A percentile compares a stretch with the other conserved stretches of the same genome.
Evolutionary conservation across 129 eudicot species (phyloP).

Genomic region (Flaveria brownii): DNA sequence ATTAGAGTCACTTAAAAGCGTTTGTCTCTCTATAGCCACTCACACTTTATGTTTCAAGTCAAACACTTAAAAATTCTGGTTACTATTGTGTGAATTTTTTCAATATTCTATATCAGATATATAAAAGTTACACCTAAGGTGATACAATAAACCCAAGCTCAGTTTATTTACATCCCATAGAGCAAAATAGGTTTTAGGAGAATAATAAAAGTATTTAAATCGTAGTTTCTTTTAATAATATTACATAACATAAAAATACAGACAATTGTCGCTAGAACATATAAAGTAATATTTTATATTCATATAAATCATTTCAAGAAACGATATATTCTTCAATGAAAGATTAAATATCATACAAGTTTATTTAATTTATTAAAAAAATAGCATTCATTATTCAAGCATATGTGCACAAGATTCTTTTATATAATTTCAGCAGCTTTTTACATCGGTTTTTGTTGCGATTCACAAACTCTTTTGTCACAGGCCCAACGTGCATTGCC

Average conservation of each 20-base stretch:
- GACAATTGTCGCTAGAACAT: not conserved
- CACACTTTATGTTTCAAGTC: no score
- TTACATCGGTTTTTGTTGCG: constrained; percentile 47
- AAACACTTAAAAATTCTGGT: no score
- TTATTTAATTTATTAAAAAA: not conserved
- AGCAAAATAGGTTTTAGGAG: not conserved
- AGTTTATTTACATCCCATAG: not conserved
- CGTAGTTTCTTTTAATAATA: no score
- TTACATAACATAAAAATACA: not conserved
- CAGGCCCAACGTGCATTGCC: constrained; percentile 66
- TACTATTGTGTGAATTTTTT: no score
- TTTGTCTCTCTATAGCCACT: no score
- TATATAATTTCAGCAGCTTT: constrained; percentile 42
- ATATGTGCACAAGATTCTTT: constrained; percentile 34
- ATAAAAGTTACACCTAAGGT: not conserved
- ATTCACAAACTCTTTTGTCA: constrained; percentile 58
- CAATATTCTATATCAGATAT: no score
- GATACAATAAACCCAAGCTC: not conserved
- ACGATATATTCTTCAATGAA: not conserved
- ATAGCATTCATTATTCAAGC: constrained; percentile 1
- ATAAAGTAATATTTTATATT: not conserved
- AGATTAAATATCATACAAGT: not conserved
- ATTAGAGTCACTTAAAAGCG: no score
- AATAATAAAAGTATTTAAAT: not conserved
- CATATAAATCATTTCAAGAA: not conserved